These are phyloP conservation scores for Candida silvicultrix DNA, from an alignment of 805 yeast species.

Conservation along the genomic window DNA sequence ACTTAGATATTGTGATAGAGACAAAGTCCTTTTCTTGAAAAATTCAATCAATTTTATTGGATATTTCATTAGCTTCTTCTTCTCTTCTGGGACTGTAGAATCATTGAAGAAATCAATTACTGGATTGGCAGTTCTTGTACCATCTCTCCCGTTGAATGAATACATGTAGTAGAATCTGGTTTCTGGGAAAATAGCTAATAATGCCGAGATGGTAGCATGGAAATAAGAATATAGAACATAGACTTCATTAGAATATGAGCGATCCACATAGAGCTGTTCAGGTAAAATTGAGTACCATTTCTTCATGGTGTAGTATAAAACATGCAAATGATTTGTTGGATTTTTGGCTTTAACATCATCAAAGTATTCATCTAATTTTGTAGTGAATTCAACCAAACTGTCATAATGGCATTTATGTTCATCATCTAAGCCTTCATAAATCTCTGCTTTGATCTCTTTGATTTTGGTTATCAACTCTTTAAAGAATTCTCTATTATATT, in stretches of 20 bases:
- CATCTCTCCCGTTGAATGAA: conserved; percentile 30
- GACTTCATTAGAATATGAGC: conserved; percentile 8
- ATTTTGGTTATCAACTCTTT: conserved; percentile 22
- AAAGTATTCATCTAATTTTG: conserved; percentile 11
- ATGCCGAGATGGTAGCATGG: conserved; percentile 26
- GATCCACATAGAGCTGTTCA: conserved; percentile 8
- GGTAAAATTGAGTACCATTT: conserved; percentile 18
- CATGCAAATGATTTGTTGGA: conserved; percentile 16
- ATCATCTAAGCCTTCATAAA: conserved; percentile 9
- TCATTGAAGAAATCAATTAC: conserved; percentile 4
- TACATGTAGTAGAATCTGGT: conserved; percentile 27
- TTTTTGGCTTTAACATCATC: conserved; percentile 4
- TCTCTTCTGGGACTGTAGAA: conserved; percentile 5
- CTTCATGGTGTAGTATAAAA: conserved; percentile 19
- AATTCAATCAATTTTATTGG: conserved; percentile 24
- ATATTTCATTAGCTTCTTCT: conserved; percentile 15
- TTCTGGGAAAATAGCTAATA: conserved; percentile 31
- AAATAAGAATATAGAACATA: conserved; percentile 25
- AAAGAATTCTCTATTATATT: conserved; percentile 24
- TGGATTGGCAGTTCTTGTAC: conserved; percentile 20
- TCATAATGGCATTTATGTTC: conserved; percentile 10
- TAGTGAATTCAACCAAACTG: conserved; percentile 11
- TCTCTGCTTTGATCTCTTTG: conserved; percentile 9
- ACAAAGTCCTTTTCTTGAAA: conserved; percentile 21
- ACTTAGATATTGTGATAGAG: conserved; percentile 14